Evolutionary conservation across 768 basidiomycete species (phyloP).

Genomic region (Agaricus sinodeliciosus): DNA sequence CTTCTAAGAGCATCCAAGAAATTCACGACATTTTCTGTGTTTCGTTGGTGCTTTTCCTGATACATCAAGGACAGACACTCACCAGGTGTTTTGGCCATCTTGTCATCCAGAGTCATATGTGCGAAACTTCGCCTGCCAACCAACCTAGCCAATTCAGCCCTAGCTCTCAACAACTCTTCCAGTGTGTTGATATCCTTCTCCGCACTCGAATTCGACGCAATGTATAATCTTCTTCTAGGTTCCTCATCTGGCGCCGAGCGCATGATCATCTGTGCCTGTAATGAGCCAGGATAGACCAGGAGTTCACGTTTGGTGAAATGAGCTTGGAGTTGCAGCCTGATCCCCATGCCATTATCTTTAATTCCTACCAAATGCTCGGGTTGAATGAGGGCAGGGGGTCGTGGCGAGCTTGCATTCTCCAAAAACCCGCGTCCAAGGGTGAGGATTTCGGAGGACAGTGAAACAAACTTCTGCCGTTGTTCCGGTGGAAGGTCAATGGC

Average conservation of each 20-base stretch:
- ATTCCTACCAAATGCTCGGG: slow-evolving; percentile 65
- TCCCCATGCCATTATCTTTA: slow-evolving; percentile 73
- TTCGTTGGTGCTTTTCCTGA: neutral
- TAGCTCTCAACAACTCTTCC: slow-evolving; percentile 66
- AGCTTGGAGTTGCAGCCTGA: slow-evolving; percentile 66
- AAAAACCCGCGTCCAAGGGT: slow-evolving; percentile 84
- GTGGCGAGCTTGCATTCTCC: slow-evolving; percentile 53
- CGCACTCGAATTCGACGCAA: slow-evolving; percentile 74
- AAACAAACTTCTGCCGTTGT: slow-evolving; percentile 77
- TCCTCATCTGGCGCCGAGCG: slow-evolving; percentile 82
- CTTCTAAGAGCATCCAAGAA: slow-evolving; percentile 80
- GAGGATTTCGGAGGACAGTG: slow-evolving; percentile 84
- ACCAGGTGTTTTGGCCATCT: slow-evolving; percentile 97
- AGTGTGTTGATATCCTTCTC: slow-evolving; percentile 69
- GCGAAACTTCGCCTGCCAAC: slow-evolving; percentile 86
- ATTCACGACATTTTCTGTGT: slow-evolving; percentile 72
- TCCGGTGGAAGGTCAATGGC: slow-evolving; percentile 82
- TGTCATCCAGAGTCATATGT: slow-evolving; percentile 82
- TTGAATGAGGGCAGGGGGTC: slow-evolving; percentile 62
- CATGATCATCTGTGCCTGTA: slow-evolving; percentile 93
- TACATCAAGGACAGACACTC: slow-evolving; percentile 13
- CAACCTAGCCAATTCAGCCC: slow-evolving; percentile 77
- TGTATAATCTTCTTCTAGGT: slow-evolving; percentile 74
- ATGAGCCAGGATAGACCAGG: slow-evolving; percentile 76
- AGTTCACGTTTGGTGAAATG: slow-evolving; percentile 71